Evolutionary conservation across 2,329 filamentous ascomycete species (phyloP), one percentile per base, ranked within the genome.

Genomic region (Sporothrix euskadiensis): DNA sequence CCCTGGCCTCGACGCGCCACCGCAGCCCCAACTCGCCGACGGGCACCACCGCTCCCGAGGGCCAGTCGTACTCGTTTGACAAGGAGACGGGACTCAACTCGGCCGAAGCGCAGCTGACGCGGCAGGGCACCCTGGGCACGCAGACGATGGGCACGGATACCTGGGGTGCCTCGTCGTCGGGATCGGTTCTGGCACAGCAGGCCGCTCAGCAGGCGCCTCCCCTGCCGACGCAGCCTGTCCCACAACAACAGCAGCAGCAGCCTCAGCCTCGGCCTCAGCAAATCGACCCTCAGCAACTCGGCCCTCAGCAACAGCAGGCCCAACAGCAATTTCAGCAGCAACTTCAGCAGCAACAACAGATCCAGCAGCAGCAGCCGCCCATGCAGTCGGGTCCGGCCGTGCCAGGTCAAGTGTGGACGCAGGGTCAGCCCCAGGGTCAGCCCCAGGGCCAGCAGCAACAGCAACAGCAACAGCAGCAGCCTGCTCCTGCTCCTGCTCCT

Each of bases 71-170:
- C 71, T 84, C 82, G 9, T 84, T 84, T 57, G 86, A 88, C 71
- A 88, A 88, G 77, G 87, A 88, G 77, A 87, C 83, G 0, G 86
- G 84, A 0, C 75, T 81, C 4, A 44, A 71, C 7, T 52, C 69
- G 59, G 52, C 68, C 41, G 61, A 71, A 22, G 54, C 69, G 3
- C 22, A 30, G 22, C 44, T 73, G 19, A 73, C 72, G 8, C 72
- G 72, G 22, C 71, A 70, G 22, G 68, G 4, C 12, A 47, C 22
- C 12, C 16, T 32, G 39, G 65, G 30, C 4, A 35, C 44, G 4
- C 16, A 54, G 35, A 47, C 49, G 8, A 8, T 56, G 19, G 57
- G 44, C 6, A 52, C 66, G 4, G 72, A 49, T 14, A 61, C 39
- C 1, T 63, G 26, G 54, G 69, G 69, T 10, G 68, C 35, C 7